Evolutionary conservation across 73 alveolate species (phyloP).

Genomic region (Paramecium sexaurelia): DNA sequence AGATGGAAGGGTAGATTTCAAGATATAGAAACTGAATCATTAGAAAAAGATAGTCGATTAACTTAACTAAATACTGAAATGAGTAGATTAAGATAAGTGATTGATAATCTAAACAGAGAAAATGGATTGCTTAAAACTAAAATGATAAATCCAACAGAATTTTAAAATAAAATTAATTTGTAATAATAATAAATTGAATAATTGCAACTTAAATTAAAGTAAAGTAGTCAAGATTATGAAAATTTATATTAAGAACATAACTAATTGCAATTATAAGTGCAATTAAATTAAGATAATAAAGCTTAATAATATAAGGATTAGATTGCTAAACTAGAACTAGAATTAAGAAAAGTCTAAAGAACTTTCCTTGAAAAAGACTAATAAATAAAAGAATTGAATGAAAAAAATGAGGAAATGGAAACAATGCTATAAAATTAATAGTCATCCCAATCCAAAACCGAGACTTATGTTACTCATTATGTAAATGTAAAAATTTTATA

Average conservation of each 20-base stretch:
- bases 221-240: neutral
- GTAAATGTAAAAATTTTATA: neutral
- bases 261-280: neutral
- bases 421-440: neutral
- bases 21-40: constrained; percentile 7
- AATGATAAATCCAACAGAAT: constrained; percentile 16
- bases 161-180: neutral
- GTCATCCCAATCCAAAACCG: neutral
- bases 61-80: neutral
- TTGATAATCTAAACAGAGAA: constrained; percentile 10
- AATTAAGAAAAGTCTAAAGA: constrained; percentile 18
- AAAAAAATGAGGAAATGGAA: constrained; percentile 21
- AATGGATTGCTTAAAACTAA: constrained; percentile 13
- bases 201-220: neutral
- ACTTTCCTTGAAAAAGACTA: neutral
- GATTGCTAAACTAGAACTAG: constrained; percentile 4
- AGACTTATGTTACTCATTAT: constrained; percentile 13
- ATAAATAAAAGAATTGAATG: neutral
- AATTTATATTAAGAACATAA: neutral
- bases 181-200: constrained; percentile 11
- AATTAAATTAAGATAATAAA: neutral
- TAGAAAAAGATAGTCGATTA: neutral
- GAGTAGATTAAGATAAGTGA: neutral
- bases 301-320: neutral
- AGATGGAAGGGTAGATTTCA: constrained; percentile 34